Percentiles rank a stretch among this genome's conserved stretches.
These are phyloP conservation scores for button mushroom (Agaricus bisporus) DNA, from an alignment of 768 basidiomycete species.

Conservation along the genomic window DNA sequence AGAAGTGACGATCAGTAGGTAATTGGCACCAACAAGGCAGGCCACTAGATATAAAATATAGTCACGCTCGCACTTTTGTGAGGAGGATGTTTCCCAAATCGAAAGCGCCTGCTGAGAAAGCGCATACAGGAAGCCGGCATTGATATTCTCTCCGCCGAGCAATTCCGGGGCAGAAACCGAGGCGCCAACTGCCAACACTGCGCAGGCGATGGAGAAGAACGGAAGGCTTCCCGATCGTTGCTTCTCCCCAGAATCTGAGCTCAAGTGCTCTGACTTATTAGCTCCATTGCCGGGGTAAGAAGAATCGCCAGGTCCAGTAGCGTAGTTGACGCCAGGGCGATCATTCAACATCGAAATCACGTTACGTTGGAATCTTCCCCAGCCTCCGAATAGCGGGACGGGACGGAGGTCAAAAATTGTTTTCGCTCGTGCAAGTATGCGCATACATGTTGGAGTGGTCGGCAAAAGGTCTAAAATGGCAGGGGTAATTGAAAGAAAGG, in stretches of 20 bases:
- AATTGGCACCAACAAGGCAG: slow-evolving; percentile 48
- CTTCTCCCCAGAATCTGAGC: background rate
- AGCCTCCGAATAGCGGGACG: slow-evolving; percentile 18
- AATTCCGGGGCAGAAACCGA: slow-evolving; percentile 11
- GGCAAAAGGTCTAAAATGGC: slow-evolving; percentile 31
- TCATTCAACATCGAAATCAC: slow-evolving; percentile 1
- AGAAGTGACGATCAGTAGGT: slow-evolving; percentile 21
- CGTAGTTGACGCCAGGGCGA: slow-evolving; percentile 33
- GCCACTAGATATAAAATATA: slow-evolving; percentile 44
- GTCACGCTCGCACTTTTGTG: slow-evolving; percentile 16
- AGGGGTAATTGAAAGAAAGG: slow-evolving; percentile 23
- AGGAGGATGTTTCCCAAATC: slow-evolving; percentile 26
- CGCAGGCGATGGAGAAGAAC: slow-evolving; percentile 56
- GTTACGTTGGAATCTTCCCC: slow-evolving; percentile 4
- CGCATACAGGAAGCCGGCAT: slow-evolving; percentile 27
- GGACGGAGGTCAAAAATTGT: slow-evolving; percentile 20
- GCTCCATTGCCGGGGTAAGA: slow-evolving; percentile 7
- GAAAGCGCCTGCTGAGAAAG: slow-evolving; percentile 32
- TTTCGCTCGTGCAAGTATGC: slow-evolving; percentile 21
- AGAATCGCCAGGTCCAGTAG: slow-evolving; percentile 39
- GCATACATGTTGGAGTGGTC: slow-evolving; percentile 18
- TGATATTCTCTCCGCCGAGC: slow-evolving; percentile 10
- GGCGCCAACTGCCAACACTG: slow-evolving; percentile 55
- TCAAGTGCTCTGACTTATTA: background rate
- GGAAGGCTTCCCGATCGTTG: slow-evolving; percentile 20